Percentiles rank a stretch among this genome's conserved stretches.
phyloP scores from a whole-genome alignment of 805 yeast species.

The Zygotorulaspora sp. region DNA sequence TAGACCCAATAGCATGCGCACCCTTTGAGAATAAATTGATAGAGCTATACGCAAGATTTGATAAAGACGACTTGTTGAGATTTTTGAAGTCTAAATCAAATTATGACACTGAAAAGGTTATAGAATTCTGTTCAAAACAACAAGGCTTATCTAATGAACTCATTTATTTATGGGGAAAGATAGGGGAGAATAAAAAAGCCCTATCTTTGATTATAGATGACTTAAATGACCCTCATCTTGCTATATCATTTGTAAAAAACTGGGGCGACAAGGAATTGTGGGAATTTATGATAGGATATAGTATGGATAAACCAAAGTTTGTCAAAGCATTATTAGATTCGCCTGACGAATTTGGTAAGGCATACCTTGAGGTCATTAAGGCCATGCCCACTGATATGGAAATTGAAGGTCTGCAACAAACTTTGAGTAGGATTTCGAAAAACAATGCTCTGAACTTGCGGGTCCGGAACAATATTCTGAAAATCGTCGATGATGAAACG shows the following conservation, averaged over 20 bases:
- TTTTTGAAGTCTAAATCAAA: conserved; percentile 57
- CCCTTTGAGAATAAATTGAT: conserved; percentile 67
- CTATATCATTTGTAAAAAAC: conserved; percentile 71
- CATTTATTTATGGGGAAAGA: conserved; percentile 74
- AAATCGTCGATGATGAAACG: conserved; percentile 52
- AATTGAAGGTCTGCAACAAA: conserved; percentile 60
- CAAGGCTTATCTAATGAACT: conserved; percentile 55
- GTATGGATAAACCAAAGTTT: conserved; percentile 69
- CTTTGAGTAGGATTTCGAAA: conserved; percentile 55
- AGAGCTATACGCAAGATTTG: conserved; percentile 56
- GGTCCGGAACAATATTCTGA: conserved; percentile 52
- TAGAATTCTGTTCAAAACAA: conserved; percentile 51
- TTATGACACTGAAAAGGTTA: conserved; percentile 66
- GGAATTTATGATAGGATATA: conserved; percentile 66
- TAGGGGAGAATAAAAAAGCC: conserved; percentile 77
- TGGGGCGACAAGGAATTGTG: conserved; percentile 73
- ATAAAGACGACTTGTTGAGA: conserved; percentile 49
- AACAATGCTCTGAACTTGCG: conserved; percentile 55
- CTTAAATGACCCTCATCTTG: conserved; percentile 71
- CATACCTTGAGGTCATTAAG: conserved; percentile 61
- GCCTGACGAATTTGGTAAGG: conserved; percentile 57
- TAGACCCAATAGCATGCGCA: conserved; percentile 52
- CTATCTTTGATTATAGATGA: conserved; percentile 70
- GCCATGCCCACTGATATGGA: conserved; percentile 58
- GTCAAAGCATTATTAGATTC: conserved; percentile 67